Conservation (phyloP, 805 yeast species). For the Schwanniomyces polymorphus region DNA sequence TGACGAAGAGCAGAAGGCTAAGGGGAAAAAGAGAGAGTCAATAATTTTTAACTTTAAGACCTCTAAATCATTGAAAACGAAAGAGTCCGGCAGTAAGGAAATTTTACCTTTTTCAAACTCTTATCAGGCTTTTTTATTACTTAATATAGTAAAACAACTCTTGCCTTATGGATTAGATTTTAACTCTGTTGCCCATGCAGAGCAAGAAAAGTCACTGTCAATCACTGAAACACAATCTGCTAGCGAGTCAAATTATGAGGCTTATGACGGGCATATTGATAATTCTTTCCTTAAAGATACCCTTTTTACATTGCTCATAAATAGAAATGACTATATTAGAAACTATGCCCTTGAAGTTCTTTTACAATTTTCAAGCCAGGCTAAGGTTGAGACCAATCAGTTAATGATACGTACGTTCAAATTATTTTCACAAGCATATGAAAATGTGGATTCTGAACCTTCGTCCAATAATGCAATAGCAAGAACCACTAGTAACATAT, state of each 20-base stretch:
- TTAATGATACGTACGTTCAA: conserved; percentile 31
- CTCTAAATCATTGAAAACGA: conserved; percentile 14
- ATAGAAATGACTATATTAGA: conserved; percentile 32
- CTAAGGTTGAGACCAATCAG: conserved; percentile 35
- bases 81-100: conserved; percentile 12
- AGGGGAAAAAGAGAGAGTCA: conserved; percentile 21
- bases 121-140: conserved; percentile 31
- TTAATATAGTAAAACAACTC: conserved; percentile 28
- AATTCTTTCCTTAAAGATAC: conserved; percentile 27
- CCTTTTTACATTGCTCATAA: conserved; percentile 31
- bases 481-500: conserved; percentile 16
- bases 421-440: conserved; percentile 28
- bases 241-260: conserved; percentile 8
- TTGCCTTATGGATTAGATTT: conserved; percentile 38
- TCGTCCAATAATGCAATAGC: conserved; percentile 6
- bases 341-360: conserved; percentile 34
- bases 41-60: conserved; percentile 25
- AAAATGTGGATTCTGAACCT: conserved; percentile 9
- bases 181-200: conserved; percentile 16
- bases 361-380: conserved; percentile 25
- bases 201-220: conserved; percentile 6
- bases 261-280: conserved; percentile 1
- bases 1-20: neutral
- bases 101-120: conserved; percentile 33
- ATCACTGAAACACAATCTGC: conserved; percentile 1